Percentiles rank a stretch among this genome's conserved stretches.
These are phyloP conservation scores for Penicillium olsonii DNA, from an alignment of 2,329 filamentous ascomycete genomes.

Conservation along the genomic window DNA sequence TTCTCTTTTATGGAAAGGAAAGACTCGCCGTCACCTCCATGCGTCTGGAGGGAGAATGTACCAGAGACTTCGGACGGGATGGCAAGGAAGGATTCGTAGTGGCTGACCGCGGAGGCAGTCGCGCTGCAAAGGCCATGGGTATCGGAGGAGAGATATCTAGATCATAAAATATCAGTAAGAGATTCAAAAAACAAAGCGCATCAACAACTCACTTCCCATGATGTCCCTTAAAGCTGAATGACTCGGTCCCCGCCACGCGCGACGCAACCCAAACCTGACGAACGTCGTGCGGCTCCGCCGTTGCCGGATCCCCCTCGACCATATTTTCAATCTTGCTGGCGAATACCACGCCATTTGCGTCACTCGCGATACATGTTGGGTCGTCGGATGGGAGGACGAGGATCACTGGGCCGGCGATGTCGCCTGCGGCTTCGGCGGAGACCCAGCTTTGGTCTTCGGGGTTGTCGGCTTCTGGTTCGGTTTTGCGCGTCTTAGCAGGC, in stretches of 20 bases:
- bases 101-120: conserved; percentile 76
- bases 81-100: conserved; percentile 78
- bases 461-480: conserved; percentile 26
- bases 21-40: conserved; percentile 59
- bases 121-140: conserved; percentile 78
- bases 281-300: conserved; percentile 92
- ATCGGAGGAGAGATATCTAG: conserved; percentile 81
- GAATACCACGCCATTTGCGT: conserved; percentile 85
- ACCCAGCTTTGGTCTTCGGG: conserved; percentile 86
- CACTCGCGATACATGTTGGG: conserved; percentile 76
- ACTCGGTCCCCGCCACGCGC: conserved; percentile 76
- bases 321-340: conserved; percentile 81
- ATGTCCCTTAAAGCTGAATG: conserved; percentile 83
- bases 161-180: background rate
- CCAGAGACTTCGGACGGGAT: conserved; percentile 65
- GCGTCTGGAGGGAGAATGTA: conserved; percentile 73
- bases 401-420: conserved; percentile 80
- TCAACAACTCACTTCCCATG: conserved; percentile 67
- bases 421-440: conserved; percentile 70
- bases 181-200: background rate
- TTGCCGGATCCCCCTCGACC: conserved; percentile 77
- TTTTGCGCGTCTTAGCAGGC: conserved; percentile 26
- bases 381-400: conserved; percentile 76
- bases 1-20: conserved; percentile 66
- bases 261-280: conserved; percentile 94